Evolutionary conservation across 2,329 filamentous ascomycete species (phyloP).

Genomic region (Talaromyces marneffei): DNA sequence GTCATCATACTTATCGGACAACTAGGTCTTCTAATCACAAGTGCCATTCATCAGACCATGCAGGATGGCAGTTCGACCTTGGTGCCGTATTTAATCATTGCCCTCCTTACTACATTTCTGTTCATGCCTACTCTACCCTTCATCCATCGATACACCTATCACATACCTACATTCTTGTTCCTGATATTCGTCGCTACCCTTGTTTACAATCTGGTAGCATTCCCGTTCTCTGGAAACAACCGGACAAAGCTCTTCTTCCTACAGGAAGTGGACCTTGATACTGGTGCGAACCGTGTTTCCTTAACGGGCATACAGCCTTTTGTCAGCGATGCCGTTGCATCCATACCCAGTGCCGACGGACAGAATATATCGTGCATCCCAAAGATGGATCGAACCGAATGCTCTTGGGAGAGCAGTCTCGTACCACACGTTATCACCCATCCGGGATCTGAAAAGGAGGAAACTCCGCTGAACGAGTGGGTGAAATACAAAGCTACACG

Average conservation of each 20-base stretch:
- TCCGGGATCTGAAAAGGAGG: conserved; percentile 28
- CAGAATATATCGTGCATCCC: conserved; percentile 52
- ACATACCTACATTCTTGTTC: conserved; percentile 72
- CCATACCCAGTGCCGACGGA: conserved; percentile 65
- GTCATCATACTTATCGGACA: conserved; percentile 72
- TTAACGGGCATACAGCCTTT: conserved; percentile 64
- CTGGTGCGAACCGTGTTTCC: conserved; percentile 62
- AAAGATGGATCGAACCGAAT: conserved; percentile 49
- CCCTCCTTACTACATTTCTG: conserved; percentile 62
- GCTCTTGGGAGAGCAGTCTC: conserved; percentile 62
- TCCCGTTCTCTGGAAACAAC: conserved; percentile 76
- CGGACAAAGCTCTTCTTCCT: conserved; percentile 84
- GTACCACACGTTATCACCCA: conserved; percentile 56
- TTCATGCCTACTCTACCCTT: conserved; percentile 75
- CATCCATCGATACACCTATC: conserved; percentile 77
- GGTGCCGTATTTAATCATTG: conserved; percentile 64
- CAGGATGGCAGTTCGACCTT: conserved; percentile 72
- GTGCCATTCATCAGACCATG: conserved; percentile 71
- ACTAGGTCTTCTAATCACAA: conserved; percentile 65
- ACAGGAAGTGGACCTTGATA: conserved; percentile 72
- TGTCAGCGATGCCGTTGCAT: conserved; percentile 59
- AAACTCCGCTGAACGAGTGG: conserved; percentile 51
- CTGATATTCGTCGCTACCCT: conserved; percentile 67
- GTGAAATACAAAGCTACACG: conserved; percentile 59
- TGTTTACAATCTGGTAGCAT: conserved; percentile 78